A percentile compares a stretch with the other conserved stretches of the same genome.
phyloP scores from a whole-genome alignment of 305 asterid genomes.

The Ilex paraguariensis region DNA sequence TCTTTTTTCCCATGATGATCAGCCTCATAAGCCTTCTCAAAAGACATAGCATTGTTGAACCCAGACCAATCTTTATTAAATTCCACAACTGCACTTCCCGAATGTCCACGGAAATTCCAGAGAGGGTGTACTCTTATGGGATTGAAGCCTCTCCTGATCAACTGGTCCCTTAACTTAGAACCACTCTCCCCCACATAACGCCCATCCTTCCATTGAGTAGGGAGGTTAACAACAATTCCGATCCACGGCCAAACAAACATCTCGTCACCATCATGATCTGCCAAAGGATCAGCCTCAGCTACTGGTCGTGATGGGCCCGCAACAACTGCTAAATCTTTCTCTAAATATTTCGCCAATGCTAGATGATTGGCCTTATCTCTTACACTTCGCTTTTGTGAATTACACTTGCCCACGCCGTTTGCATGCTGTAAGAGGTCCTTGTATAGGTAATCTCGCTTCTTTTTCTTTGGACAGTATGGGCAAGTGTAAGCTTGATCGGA shows the following conservation, averaged over 20 bases:
- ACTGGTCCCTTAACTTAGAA: slow-evolving; percentile 40
- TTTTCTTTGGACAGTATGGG: slow-evolving; percentile 70
- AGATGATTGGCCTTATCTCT: slow-evolving; percentile 61
- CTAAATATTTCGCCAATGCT: slow-evolving; percentile 57
- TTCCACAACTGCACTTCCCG: slow-evolving; percentile 63
- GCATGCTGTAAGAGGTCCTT: slow-evolving; percentile 66
- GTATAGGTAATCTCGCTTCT: slow-evolving; percentile 38
- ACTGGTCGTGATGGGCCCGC: slow-evolving; percentile 34
- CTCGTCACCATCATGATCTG: slow-evolving; percentile 19
- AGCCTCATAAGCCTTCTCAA: slow-evolving; percentile 76
- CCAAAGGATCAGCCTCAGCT: slow-evolving; percentile 27
- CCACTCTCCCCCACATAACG: slow-evolving; percentile 27
- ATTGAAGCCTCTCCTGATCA: slow-evolving; percentile 53
- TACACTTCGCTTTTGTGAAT: slow-evolving; percentile 47
- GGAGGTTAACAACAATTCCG: slow-evolving; percentile 56
- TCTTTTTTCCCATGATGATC: slow-evolving; percentile 73
- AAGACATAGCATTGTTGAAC: slow-evolving; percentile 58
- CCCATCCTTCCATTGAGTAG: slow-evolving; percentile 28
- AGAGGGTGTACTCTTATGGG: slow-evolving; percentile 54
- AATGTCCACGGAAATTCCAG: slow-evolving; percentile 52
- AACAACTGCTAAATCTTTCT: slow-evolving; percentile 30
- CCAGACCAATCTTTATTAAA: slow-evolving; percentile 86
- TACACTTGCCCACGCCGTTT: slow-evolving; percentile 42
- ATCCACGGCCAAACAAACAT: slow-evolving; percentile 66
- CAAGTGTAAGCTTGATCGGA: slow-evolving; percentile 48